These are phyloP conservation scores for Potentilla sterilis DNA, from an alignment of 306 rosid genomes.

Conservation along the genomic window DNA sequence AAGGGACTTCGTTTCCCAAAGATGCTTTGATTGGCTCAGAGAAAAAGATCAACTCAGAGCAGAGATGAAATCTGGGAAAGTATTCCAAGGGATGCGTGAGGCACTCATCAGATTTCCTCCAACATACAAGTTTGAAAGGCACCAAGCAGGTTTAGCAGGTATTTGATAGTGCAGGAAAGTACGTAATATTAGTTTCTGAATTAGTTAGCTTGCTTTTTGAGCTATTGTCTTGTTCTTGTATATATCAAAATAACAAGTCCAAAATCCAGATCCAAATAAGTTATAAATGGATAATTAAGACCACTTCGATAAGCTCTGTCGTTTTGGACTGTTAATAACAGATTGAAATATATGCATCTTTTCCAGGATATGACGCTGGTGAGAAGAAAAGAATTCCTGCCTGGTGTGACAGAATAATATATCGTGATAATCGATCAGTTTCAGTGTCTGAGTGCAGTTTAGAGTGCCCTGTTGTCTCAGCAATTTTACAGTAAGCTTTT, in stretches of 20 bases:
- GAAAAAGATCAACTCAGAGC: constrained; percentile 98
- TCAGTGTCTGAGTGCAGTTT: constrained; percentile 62
- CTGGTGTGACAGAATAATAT: constrained; percentile 97
- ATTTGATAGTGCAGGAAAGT: not conserved
- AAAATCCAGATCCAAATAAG: not conserved
- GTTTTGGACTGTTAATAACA: not conserved
- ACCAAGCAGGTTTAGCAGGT: constrained; percentile 90
- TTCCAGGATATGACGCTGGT: constrained; percentile 90
- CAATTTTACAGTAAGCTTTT: constrained; percentile 73
- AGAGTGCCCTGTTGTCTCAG: constrained; percentile 84
- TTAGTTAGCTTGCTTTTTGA: not conserved
- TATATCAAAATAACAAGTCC: not conserved
- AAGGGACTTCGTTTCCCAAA: constrained; percentile 97
- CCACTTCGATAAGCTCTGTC: not conserved
- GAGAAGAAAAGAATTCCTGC: constrained; percentile 99
- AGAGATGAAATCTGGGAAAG: constrained; percentile 95
- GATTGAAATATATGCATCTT: not conserved
- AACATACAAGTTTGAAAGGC: constrained; percentile 95
- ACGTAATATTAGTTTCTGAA: not conserved
- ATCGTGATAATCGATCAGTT: constrained; percentile 77
- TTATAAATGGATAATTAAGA: not conserved
- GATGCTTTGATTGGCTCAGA: constrained; percentile 99
- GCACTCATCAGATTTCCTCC: constrained; percentile 93
- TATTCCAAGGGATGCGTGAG: constrained; percentile 99
- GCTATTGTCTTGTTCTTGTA: constrained; percentile 7